Conservation (phyloP, 2,329 filamentous ascomycete genomes). For the Grosmannia serpens region DNA sequence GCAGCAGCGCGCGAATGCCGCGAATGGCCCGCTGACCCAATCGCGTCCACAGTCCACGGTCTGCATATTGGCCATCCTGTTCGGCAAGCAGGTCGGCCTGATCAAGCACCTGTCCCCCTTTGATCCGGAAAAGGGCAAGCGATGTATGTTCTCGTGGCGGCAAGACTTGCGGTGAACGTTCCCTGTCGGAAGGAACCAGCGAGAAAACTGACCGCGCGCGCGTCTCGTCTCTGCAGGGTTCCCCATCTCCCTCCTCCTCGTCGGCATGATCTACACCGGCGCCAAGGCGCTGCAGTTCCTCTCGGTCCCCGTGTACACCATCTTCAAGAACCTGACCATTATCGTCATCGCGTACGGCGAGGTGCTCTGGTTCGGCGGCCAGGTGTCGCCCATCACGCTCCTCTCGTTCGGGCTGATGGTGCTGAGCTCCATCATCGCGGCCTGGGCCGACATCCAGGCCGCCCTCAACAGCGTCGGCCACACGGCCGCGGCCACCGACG, state of each 20-base stretch:
- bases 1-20: background rate
- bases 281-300: conserved; percentile 94
- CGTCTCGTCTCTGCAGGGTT: conserved; percentile 56
- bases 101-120: conserved; percentile 76
- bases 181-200: background rate
- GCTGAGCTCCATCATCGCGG: conserved; percentile 82
- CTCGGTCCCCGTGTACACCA: conserved; percentile 96
- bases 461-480: conserved; percentile 54
- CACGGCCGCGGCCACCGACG: conserved; percentile 51
- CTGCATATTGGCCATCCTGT: conserved; percentile 73
- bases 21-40: background rate
- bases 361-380: conserved; percentile 95
- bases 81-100: conserved; percentile 68
- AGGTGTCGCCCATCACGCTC: conserved; percentile 74
- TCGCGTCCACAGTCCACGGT: conserved; percentile 62
- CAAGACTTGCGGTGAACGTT: background rate
- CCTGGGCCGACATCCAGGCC: conserved; percentile 93
- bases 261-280: conserved; percentile 98
- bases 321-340: conserved; percentile 99
- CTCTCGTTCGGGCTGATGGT: conserved; percentile 97
- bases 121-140: conserved; percentile 78
- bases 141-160: conserved; percentile 52
- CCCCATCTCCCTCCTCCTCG: conserved; percentile 86
- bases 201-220: background rate
- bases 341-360: conserved; percentile 98